phyloP scores from a whole-genome alignment of 2,329 filamentous ascomycete genomes.

The Cladophialophora exuberans region DNA sequence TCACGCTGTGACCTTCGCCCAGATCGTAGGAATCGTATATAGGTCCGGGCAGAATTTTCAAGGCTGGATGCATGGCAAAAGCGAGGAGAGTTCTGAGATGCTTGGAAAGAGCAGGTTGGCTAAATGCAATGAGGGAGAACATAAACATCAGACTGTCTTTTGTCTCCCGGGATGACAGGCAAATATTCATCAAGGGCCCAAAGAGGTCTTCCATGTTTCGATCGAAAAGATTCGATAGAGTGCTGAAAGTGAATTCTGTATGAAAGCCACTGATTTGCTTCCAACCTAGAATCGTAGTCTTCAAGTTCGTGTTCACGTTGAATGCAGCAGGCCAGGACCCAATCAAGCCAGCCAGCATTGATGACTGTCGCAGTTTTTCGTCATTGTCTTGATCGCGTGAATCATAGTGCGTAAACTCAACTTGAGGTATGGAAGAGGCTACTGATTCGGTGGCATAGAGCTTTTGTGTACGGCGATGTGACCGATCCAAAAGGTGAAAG shows the following conservation, averaged over 20 bases:
- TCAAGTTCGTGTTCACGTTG: slow-evolving; percentile 8
- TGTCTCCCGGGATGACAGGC: neutral
- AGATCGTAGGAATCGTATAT: slow-evolving; percentile 17
- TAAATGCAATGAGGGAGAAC: slow-evolving; percentile 18
- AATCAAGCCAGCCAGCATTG: slow-evolving; percentile 6
- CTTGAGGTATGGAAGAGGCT: neutral
- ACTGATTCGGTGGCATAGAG: slow-evolving; percentile 12
- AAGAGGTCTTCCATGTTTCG: slow-evolving; percentile 8
- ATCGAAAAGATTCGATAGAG: slow-evolving; percentile 11
- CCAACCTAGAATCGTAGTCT: slow-evolving; percentile 5
- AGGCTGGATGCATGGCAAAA: slow-evolving; percentile 10
- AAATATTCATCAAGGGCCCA: slow-evolving; percentile 10
- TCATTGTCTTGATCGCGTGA: slow-evolving; percentile 16
- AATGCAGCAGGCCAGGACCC: slow-evolving; percentile 9
- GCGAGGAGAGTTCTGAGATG: slow-evolving; percentile 14
- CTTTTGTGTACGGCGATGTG: slow-evolving; percentile 13
- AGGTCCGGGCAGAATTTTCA: slow-evolving; percentile 6
- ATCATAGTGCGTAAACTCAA: slow-evolving; percentile 11
- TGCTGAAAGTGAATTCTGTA: slow-evolving; percentile 1
- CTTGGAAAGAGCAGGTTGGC: neutral
- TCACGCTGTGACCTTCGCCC: neutral
- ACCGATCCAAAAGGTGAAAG: slow-evolving; percentile 16
- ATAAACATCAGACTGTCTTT: slow-evolving; percentile 15
- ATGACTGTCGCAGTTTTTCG: neutral
- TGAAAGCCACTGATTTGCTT: slow-evolving; percentile 11